Percentiles rank a stretch among this genome's conserved stretches.
These are phyloP conservation scores for Podila minutissima DNA, from an alignment of 192 early-diverging fungal genomes.

Conservation along the genomic window DNA sequence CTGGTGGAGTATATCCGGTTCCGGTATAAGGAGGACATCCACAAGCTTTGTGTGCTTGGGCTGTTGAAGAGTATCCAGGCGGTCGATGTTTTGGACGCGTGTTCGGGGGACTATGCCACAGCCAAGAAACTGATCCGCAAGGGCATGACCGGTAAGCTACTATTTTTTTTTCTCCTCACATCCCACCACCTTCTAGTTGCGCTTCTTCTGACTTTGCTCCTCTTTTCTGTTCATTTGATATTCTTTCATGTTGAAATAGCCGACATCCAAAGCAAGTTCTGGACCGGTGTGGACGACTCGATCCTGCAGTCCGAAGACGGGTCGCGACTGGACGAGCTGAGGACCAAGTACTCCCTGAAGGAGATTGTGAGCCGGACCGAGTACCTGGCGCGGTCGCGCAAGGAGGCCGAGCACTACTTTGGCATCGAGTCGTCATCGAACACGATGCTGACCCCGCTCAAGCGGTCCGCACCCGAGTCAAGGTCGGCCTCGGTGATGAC, in stretches of 20 bases:
- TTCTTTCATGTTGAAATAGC: neutral
- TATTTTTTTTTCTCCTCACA: too few relatives aligned
- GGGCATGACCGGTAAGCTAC: neutral
- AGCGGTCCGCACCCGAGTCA: too few relatives aligned
- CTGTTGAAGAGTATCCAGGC: neutral
- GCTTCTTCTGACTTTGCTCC: neutral
- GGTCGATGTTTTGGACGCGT: neutral
- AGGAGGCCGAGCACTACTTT: neutral
- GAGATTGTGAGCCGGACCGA: neutral
- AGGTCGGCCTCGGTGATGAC: too few relatives aligned
- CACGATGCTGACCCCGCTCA: too few relatives aligned
- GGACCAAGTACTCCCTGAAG: neutral
- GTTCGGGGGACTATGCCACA: neutral
- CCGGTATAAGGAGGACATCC: neutral
- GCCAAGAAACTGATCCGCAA: neutral
- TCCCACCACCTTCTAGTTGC: too few relatives aligned
- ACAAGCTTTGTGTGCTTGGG: neutral
- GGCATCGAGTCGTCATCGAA: neutral
- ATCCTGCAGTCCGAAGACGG: neutral
- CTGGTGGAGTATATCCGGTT: neutral
- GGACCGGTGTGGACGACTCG: neutral
- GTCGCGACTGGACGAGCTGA: neutral
- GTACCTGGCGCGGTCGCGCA: neutral
- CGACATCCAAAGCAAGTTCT: slow-evolving; percentile 2
- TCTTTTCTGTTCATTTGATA: neutral